phyloP scores from a whole-genome alignment of 2,329 filamentous ascomycete species.

The Claviceps fusiformis region DNA sequence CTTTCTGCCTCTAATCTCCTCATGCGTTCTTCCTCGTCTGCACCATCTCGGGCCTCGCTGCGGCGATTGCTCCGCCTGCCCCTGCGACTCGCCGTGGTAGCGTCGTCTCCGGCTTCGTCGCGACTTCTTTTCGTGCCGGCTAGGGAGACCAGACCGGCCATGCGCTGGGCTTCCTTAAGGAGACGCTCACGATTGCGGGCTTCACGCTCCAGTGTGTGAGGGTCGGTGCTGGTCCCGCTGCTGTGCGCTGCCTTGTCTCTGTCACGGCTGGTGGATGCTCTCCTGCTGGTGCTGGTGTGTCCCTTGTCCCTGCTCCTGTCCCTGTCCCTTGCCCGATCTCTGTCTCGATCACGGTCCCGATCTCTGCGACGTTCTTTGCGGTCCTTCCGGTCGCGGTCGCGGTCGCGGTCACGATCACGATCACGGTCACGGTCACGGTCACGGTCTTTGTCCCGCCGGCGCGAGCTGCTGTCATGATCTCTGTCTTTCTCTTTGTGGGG shows the following conservation, averaged over 20 bases:
- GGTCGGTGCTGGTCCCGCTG: constrained; percentile 25
- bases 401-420: constrained; percentile 15
- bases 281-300: constrained; percentile 20
- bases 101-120: constrained; percentile 28
- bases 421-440: constrained; percentile 17
- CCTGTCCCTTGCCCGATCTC: constrained; percentile 14
- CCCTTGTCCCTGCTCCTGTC: constrained; percentile 16
- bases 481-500: constrained; percentile 22
- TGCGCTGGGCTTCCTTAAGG: constrained; percentile 54
- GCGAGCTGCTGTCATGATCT: constrained; percentile 25
- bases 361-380: constrained; percentile 23
- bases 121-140: constrained; percentile 35
- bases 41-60: constrained; percentile 31
- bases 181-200: constrained; percentile 51
- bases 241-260: constrained; percentile 20
- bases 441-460: constrained; percentile 20
- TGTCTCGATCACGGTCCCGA: constrained; percentile 11
- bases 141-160: constrained; percentile 38
- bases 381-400: constrained; percentile 24
- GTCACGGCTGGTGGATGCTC: constrained; percentile 20
- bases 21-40: constrained; percentile 39
- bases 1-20: constrained; percentile 45
- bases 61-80: constrained; percentile 30
- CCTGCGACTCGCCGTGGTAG: constrained; percentile 21
- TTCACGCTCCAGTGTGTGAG: constrained; percentile 59